Evolutionary conservation across 495 filamentous ascomycete species (phyloP).

Genomic region (Sordaria brevicollis): DNA sequence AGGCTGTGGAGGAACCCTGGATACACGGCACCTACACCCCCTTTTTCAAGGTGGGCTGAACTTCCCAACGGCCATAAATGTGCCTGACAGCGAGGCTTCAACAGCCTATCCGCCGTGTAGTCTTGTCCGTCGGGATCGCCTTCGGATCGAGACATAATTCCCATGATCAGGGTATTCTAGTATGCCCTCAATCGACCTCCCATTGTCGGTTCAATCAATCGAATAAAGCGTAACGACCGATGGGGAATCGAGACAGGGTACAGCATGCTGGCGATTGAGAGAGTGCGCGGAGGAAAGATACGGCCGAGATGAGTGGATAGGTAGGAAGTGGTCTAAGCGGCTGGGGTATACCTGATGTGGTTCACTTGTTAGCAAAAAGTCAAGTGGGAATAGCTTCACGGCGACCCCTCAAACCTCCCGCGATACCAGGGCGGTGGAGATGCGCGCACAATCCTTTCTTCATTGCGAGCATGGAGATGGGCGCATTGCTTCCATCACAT

Average conservation of each 20-base stretch:
- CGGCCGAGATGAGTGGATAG: no score
- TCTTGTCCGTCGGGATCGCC: background rate
- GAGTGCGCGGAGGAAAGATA: no score
- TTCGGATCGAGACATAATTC: background rate
- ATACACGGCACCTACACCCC: background rate
- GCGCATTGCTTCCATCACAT: background rate
- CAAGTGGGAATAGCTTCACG: background rate
- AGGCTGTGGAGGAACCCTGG: background rate
- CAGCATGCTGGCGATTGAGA: background rate
- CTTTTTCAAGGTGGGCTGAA: no score
- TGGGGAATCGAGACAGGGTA: background rate
- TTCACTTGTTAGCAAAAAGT: background rate
- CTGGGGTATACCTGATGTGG: background rate
- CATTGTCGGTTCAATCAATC: background rate
- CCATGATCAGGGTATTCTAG: background rate
- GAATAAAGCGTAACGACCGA: background rate
- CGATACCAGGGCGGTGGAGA: background rate
- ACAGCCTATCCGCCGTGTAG: background rate
- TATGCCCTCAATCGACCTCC: background rate
- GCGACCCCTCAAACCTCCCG: background rate
- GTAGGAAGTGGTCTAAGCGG: no score
- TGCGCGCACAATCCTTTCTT: background rate
- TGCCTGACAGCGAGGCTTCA: background rate
- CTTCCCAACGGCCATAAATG: background rate
- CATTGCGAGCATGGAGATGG: background rate